phyloP scores from a whole-genome alignment of 345 rosid genomes.

The Microcos paniculata region DNA sequence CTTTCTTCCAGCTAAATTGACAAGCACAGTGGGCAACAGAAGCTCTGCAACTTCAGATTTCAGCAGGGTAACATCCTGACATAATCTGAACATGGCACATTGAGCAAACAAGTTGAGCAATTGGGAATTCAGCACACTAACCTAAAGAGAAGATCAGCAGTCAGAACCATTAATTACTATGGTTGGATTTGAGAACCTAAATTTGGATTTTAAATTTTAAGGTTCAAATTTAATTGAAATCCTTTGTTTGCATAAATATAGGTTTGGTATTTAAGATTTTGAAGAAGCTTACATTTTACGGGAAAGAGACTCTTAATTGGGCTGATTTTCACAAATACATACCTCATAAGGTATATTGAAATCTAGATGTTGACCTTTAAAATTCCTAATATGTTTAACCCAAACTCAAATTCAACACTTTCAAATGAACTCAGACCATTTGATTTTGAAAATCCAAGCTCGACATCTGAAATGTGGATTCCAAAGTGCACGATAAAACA shows the following conservation, averaged over 20 bases:
- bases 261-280: background rate
- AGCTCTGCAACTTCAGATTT: conserved; percentile 94
- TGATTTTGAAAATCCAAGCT: background rate
- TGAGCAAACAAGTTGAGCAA: conserved; percentile 18
- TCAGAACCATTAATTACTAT: background rate
- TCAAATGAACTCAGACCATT: background rate
- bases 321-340: background rate
- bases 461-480: background rate
- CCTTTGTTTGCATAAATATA: background rate
- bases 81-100: conserved; percentile 53
- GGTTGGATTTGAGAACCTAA: background rate
- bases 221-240: background rate
- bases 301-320: background rate
- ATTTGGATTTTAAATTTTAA: conserved; percentile 5
- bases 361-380: background rate
- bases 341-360: background rate
- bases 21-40: conserved; percentile 68
- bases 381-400: background rate
- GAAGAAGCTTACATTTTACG: background rate
- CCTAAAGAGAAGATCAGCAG: background rate
- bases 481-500: background rate
- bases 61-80: conserved; percentile 74
- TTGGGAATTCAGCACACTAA: background rate
- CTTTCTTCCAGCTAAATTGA: conserved; percentile 68
- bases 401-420: background rate